Evolutionary conservation across 176 grass and related monocot genomes (phyloP).

Genomic region (Aegilops sharonensis): DNA sequence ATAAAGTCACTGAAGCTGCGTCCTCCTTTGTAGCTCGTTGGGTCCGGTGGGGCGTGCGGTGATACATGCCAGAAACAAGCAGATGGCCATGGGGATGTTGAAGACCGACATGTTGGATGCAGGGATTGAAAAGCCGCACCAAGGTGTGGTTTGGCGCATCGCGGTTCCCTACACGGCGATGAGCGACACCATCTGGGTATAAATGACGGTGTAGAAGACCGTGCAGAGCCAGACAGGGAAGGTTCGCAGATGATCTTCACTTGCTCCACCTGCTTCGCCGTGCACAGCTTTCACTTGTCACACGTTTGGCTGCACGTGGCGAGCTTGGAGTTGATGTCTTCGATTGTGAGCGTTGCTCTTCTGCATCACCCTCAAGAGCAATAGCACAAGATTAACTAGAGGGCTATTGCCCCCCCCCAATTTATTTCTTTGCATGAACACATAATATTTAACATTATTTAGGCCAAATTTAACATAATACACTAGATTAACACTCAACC

Average conservation of each 20-base stretch:
- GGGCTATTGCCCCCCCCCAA: no score
- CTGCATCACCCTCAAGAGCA: no score
- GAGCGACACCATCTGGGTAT: constrained; percentile 92
- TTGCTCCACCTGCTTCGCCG: constrained; percentile 84
- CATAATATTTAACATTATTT: no score
- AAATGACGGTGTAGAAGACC: constrained; percentile 87
- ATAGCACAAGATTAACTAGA: no score
- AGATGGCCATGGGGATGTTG: neutral
- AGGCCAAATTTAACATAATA: no score
- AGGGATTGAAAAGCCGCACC: constrained; percentile 61
- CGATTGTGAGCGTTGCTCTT: no score
- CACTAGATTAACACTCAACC: no score
- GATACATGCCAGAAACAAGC: constrained; percentile 42
- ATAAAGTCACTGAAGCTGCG: no score
- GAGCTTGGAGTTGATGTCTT: constrained; percentile 1
- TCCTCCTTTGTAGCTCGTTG: constrained; percentile 50
- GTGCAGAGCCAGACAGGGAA: constrained; percentile 76
- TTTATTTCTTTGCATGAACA: no score
- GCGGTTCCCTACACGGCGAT: constrained; percentile 85
- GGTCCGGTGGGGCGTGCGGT: constrained; percentile 28
- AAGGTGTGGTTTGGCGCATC: constrained; percentile 50
- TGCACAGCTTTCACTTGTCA: constrained; percentile 65
- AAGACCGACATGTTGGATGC: constrained; percentile 70
- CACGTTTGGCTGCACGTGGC: neutral
- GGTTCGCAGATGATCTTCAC: constrained; percentile 38